These are phyloP conservation scores for Komagataella ulmi DNA, from an alignment of 805 yeast genomes.

Conservation along the genomic window DNA sequence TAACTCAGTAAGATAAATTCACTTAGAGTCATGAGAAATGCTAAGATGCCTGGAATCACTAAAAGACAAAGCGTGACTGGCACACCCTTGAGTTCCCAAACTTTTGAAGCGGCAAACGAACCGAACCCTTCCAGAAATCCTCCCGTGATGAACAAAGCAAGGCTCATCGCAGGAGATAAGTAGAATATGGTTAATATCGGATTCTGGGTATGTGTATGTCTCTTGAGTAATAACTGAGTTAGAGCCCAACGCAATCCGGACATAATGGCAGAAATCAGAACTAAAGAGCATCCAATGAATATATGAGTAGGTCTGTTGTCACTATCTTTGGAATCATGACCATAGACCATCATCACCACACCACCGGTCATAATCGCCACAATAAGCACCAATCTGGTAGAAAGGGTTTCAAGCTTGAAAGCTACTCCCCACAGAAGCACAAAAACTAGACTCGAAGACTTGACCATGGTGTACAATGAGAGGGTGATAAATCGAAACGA, in stretches of 20 bases:
- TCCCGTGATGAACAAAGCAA: conserved; percentile 49
- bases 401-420: conserved; percentile 64
- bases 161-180: conserved; percentile 74
- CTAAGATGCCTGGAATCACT: conserved; percentile 72
- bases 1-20: conserved; percentile 76
- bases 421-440: conserved; percentile 81
- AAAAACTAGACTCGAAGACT: conserved; percentile 78
- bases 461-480: conserved; percentile 84
- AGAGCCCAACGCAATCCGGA: conserved; percentile 94
- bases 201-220: conserved; percentile 44
- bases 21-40: conserved; percentile 79
- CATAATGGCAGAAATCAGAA: conserved; percentile 64
- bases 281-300: conserved; percentile 55
- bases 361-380: conserved; percentile 74
- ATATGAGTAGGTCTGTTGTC: conserved; percentile 9
- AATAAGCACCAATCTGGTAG: conserved; percentile 52
- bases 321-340: conserved; percentile 18
- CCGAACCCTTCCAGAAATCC: conserved; percentile 54
- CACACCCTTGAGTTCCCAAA: conserved; percentile 57
- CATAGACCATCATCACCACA: conserved; percentile 77
- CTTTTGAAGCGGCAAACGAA: conserved; percentile 33
- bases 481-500: conserved; percentile 70
- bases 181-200: conserved; percentile 79
- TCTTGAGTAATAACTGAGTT: conserved; percentile 68
- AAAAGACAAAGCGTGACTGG: conserved; percentile 41